Percentiles rank a stretch among this genome's conserved stretches.
phyloP scores from a whole-genome alignment of 176 grass and related monocot species.

The Aegilops tauschii region DNA sequence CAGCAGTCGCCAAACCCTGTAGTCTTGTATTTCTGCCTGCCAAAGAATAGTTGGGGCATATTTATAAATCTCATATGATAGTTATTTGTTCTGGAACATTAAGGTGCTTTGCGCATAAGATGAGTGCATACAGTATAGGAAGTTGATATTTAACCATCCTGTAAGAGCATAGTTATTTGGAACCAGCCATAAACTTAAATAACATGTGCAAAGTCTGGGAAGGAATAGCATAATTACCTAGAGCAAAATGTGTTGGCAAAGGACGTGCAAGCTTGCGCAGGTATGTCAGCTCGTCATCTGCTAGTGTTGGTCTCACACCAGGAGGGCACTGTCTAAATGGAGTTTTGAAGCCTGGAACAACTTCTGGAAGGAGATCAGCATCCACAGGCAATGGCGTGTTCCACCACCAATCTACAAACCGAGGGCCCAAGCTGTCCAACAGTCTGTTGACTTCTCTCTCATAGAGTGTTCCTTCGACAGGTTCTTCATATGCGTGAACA shows the following conservation, averaged over 20 bases:
- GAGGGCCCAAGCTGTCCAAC: constrained; percentile 71
- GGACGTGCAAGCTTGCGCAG: constrained; percentile 68
- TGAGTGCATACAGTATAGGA: no score
- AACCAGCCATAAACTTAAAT: background rate
- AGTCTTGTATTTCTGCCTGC: constrained; percentile 77
- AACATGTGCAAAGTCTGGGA: background rate
- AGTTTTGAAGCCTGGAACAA: constrained; percentile 53
- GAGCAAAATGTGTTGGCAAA: constrained; percentile 91
- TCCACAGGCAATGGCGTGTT: constrained; percentile 85
- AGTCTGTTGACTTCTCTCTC: constrained; percentile 84
- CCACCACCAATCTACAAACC: constrained; percentile 99
- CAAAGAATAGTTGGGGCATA: constrained; percentile 8
- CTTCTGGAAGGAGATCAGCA: constrained; percentile 76
- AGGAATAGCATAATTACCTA: constrained; percentile 49
- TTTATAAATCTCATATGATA: background rate
- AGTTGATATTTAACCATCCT: background rate
- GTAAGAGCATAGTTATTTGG: background rate
- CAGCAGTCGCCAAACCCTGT: constrained; percentile 85
- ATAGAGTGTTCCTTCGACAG: constrained; percentile 59
- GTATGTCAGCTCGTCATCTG: constrained; percentile 74
- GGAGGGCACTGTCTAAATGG: constrained; percentile 75
- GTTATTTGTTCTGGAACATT: background rate
- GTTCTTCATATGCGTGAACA: constrained; percentile 26
- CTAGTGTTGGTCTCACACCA: constrained; percentile 45
- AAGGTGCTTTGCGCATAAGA: background rate